Evolutionary conservation across 345 rosid species (phyloP).

Genomic region (Corchorus olitorius): DNA sequence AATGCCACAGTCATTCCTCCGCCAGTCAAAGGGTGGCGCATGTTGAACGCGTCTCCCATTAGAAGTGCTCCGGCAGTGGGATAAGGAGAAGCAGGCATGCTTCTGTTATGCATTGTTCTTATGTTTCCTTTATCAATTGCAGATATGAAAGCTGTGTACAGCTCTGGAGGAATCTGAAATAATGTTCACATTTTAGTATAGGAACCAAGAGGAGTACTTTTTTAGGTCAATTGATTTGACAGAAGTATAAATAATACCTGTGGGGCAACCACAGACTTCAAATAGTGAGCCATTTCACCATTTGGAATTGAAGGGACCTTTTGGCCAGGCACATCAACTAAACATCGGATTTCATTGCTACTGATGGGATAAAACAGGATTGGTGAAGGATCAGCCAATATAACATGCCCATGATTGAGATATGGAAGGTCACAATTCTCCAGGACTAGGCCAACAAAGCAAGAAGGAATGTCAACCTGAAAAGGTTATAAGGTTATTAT

Average conservation of each 20-base stretch:
- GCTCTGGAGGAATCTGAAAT: constrained; percentile 46
- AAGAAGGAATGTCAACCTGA: constrained; percentile 67
- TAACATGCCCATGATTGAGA: constrained; percentile 57
- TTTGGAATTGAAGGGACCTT: constrained; percentile 62
- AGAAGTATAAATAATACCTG: constrained; percentile 33
- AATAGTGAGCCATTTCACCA: constrained; percentile 67
- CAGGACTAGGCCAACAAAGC: constrained; percentile 60
- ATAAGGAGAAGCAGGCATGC: constrained; percentile 54
- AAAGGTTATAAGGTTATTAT: background rate
- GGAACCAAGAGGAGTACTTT: background rate
- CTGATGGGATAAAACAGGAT: constrained; percentile 58
- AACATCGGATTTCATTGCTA: constrained; percentile 61
- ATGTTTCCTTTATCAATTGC: constrained; percentile 54
- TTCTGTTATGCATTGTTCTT: constrained; percentile 50
- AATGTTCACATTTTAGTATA: background rate
- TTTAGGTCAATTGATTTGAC: too few relatives aligned
- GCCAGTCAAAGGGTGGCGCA: constrained; percentile 13
- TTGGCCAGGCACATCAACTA: constrained; percentile 68
- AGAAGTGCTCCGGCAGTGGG: constrained; percentile 13
- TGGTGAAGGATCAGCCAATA: constrained; percentile 57
- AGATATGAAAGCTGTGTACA: constrained; percentile 37
- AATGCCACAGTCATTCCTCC: constrained; percentile 15
- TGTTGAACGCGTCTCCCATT: constrained; percentile 10
- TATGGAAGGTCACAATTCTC: constrained; percentile 70
- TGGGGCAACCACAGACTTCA: constrained; percentile 54